Percentiles rank a stretch among this genome's conserved stretches.
phyloP scores from a whole-genome alignment of 2,329 filamentous ascomycete species.

The Penicillium sp. region DNA sequence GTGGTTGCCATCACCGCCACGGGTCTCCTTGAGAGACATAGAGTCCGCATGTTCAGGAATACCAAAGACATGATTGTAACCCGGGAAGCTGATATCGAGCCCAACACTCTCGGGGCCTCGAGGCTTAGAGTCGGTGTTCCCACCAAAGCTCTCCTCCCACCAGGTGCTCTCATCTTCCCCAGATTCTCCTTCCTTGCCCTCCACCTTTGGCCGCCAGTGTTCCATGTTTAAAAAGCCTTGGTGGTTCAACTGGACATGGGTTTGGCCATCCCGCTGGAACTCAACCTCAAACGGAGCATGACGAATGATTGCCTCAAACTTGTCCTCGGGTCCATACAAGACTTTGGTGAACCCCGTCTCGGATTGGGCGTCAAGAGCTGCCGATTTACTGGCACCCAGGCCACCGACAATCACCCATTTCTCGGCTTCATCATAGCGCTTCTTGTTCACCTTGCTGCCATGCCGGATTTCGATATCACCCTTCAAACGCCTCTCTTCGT shows the following conservation, averaged over 20 bases:
- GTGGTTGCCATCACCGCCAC: conserved; percentile 80
- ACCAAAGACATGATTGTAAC: conserved; percentile 89
- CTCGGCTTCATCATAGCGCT: conserved; percentile 90
- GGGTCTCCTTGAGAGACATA: conserved; percentile 84
- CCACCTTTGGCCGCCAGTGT: conserved; percentile 89
- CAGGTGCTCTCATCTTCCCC: conserved; percentile 74
- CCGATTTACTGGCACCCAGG: conserved; percentile 69
- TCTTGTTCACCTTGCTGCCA: conserved; percentile 80
- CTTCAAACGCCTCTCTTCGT: conserved; percentile 87
- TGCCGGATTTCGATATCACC: conserved; percentile 87
- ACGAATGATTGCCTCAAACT: conserved; percentile 79
- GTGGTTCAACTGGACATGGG: conserved; percentile 86
- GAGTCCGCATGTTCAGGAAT: conserved; percentile 92
- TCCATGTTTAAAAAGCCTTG: conserved; percentile 90
- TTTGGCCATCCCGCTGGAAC: conserved; percentile 79
- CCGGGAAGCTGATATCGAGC: conserved; percentile 87
- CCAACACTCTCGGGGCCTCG: conserved; percentile 88
- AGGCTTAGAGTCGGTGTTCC: conserved; percentile 94
- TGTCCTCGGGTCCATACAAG: conserved; percentile 73
- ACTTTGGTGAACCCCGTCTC: conserved; percentile 70
- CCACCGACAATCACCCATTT: conserved; percentile 86
- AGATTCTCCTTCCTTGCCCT: conserved; percentile 58
- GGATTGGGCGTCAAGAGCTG: conserved; percentile 67
- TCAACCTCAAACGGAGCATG: conserved; percentile 83
- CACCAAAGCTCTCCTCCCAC: conserved; percentile 97